Conservation (phyloP, 1,139 yeast genomes). For the Arxiozyma slooffiae region DNA sequence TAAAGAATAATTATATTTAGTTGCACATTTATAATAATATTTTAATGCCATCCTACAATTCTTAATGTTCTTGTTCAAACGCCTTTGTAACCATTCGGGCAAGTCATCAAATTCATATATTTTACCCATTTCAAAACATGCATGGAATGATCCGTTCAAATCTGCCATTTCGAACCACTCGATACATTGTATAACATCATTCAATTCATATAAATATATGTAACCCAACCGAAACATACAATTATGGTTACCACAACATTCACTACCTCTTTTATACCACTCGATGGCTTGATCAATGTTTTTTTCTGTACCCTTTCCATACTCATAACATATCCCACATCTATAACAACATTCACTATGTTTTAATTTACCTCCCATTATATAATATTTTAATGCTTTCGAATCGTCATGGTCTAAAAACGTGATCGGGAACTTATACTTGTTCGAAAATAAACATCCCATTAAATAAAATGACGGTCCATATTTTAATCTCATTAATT, state of each 20-base stretch:
- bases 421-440: slow-evolving; percentile 13
- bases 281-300: slow-evolving; percentile 37
- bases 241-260: slow-evolving; percentile 45
- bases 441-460: slow-evolving; percentile 51
- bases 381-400: slow-evolving; percentile 50
- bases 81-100: slow-evolving; percentile 11
- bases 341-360: slow-evolving; percentile 55
- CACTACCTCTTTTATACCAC: slow-evolving; percentile 51
- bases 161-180: slow-evolving; percentile 51
- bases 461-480: slow-evolving; percentile 47
- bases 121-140: slow-evolving; percentile 58
- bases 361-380: slow-evolving; percentile 45
- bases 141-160: slow-evolving; percentile 37
- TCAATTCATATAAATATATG: slow-evolving; percentile 24
- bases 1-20: slow-evolving; percentile 56
- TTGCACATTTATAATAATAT: slow-evolving; percentile 66
- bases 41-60: slow-evolving; percentile 55
- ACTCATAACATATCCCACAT: slow-evolving; percentile 57
- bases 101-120: slow-evolving; percentile 52
- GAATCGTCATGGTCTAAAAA: slow-evolving; percentile 43
- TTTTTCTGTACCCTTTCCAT: slow-evolving; percentile 45
- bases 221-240: slow-evolving; percentile 60
- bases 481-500: slow-evolving; percentile 36
- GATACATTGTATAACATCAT: slow-evolving; percentile 41
- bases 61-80: slow-evolving; percentile 18